Evolutionary conservation across 345 rosid species (phyloP).

Genomic region (Rhodomyrtus tomentosa): DNA sequence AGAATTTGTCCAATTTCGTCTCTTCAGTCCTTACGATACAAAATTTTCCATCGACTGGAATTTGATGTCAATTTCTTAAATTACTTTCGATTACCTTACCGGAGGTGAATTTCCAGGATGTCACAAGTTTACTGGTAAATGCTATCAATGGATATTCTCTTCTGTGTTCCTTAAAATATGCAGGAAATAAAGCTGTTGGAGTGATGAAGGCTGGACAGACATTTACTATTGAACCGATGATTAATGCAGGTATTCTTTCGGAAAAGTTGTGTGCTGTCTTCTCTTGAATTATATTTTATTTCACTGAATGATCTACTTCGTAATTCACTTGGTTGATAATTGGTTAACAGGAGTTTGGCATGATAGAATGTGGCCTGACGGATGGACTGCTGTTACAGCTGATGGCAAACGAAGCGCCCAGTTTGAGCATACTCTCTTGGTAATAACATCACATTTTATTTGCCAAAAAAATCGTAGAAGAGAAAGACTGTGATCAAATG

Average conservation of each 20-base stretch:
- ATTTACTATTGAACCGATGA: constrained; percentile 97
- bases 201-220: constrained; percentile 96
- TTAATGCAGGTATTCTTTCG: constrained; percentile 59
- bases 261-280: not conserved
- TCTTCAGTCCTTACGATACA: too few species aligned
- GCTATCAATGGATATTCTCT: not conserved
- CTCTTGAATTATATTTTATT: not conserved
- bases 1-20: too few species aligned
- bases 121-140: not conserved
- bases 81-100: too few species aligned
- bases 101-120: too few species aligned
- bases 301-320: not conserved
- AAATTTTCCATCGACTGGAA: too few species aligned
- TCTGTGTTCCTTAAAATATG: constrained; percentile 21
- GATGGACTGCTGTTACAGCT: constrained; percentile 92
- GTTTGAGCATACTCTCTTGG: constrained; percentile 97
- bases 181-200: constrained; percentile 97
- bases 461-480: not conserved
- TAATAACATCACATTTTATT: constrained; percentile 2
- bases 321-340: not conserved
- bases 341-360: constrained; percentile 57
- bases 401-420: constrained; percentile 98
- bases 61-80: too few species aligned
- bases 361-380: constrained; percentile 95
- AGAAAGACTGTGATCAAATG: not conserved